These are phyloP conservation scores for Dryadomyces quercus-mongolicae DNA, from an alignment of 2,329 filamentous ascomycete genomes.

Conservation along the genomic window DNA sequence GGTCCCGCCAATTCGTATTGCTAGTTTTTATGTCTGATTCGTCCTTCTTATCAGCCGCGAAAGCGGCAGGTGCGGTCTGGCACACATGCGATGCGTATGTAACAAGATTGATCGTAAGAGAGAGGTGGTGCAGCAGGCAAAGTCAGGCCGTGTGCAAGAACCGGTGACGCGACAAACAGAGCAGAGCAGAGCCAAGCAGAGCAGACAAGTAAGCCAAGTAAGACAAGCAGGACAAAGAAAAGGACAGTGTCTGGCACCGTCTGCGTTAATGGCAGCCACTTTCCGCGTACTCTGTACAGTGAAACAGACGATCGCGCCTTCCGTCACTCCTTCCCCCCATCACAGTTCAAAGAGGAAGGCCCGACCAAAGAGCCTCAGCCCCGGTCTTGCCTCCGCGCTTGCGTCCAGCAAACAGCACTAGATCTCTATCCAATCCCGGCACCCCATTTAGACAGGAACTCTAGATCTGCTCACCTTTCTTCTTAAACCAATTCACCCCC, in stretches of 20 bases:
- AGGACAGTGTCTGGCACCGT: too few species aligned
- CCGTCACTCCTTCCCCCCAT: background rate
- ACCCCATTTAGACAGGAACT: background rate
- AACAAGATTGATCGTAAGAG: background rate
- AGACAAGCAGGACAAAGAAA: too few species aligned
- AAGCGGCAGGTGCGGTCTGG: background rate
- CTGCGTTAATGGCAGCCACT: too few species aligned
- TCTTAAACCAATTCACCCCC: conserved; percentile 4
- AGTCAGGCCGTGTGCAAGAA: too few species aligned
- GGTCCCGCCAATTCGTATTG: background rate
- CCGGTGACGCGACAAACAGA: too few species aligned
- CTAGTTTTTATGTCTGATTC: conserved; percentile 8
- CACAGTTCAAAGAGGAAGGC: background rate
- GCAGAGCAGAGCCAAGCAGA: too few species aligned
- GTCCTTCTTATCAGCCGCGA: conserved; percentile 9
- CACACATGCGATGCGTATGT: background rate
- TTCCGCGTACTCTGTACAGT: too few species aligned
- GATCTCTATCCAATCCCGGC: conserved; percentile 1
- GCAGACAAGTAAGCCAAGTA: too few species aligned
- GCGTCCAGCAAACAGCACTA: background rate
- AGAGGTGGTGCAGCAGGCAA: background rate
- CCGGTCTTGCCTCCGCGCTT: background rate
- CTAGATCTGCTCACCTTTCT: conserved; percentile 5
- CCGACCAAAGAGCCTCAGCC: background rate
- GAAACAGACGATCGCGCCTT: background rate